Evolutionary conservation across 306 rosid species (phyloP).

Genomic region (Castanopsis chinensis): DNA sequence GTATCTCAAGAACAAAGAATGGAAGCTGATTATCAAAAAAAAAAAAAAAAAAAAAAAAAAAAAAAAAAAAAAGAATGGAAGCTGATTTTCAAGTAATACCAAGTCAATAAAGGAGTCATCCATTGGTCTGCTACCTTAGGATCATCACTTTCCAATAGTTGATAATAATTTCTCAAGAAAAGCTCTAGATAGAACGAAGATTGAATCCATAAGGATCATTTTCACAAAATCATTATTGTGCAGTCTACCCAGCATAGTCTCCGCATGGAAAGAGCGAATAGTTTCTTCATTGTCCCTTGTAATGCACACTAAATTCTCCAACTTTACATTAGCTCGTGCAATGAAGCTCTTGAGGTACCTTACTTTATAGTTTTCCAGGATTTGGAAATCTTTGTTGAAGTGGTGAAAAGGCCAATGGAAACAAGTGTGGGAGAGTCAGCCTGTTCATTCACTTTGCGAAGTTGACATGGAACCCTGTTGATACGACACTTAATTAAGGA

Average conservation of each 20-base stretch:
- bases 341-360: conserved; percentile 14
- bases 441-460: conserved; percentile 22
- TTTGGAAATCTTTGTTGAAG: background rate
- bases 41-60: no score
- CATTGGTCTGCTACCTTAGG: no score
- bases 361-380: conserved; percentile 21
- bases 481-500: conserved; percentile 16
- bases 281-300: background rate
- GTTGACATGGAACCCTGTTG: conserved; percentile 21
- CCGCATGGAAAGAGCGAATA: conserved; percentile 16
- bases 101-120: background rate
- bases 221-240: conserved; percentile 15
- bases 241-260: background rate
- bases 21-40: no score
- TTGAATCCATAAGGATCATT: conserved; percentile 20
- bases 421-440: conserved; percentile 37
- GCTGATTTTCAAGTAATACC: conserved; percentile 28
- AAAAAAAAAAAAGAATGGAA: no score
- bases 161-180: background rate
- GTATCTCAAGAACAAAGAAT: background rate
- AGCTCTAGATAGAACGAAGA: conserved; percentile 25
- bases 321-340: background rate
- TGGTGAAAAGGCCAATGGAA: conserved; percentile 38
- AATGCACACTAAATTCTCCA: background rate
- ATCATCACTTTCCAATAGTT: conserved; percentile 1